Conservation (phyloP, 768 basidiomycete species). For the Leccinellum luteum region DNA sequence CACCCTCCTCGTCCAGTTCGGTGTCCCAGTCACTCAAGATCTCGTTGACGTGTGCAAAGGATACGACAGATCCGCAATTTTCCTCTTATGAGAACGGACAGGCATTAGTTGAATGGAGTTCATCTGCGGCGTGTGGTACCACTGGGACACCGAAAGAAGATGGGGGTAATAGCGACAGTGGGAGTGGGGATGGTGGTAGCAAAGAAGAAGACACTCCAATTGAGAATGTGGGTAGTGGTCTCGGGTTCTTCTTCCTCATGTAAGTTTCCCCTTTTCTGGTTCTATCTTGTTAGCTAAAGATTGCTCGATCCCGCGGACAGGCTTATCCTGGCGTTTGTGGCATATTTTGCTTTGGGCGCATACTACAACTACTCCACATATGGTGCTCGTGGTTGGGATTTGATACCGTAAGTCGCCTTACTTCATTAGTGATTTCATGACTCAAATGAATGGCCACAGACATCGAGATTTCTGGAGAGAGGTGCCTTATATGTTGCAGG, state of each 20-base stretch:
- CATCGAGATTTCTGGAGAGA: slow-evolving; percentile 91
- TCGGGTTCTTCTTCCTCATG: slow-evolving; percentile 91
- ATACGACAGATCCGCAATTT: slow-evolving; percentile 48
- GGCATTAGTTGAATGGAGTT: slow-evolving; percentile 59
- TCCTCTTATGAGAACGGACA: slow-evolving; percentile 57
- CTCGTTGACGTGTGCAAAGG: slow-evolving; percentile 54
- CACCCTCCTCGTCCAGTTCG: slow-evolving; percentile 42
- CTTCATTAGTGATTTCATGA: slow-evolving; percentile 1
- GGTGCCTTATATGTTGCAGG: slow-evolving; percentile 80
- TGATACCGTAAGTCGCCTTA: slow-evolving; percentile 71
- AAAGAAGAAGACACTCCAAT: slow-evolving; percentile 30
- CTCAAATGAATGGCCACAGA: slow-evolving; percentile 35
- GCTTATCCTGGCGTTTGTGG: slow-evolving; percentile 54
- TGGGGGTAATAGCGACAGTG: slow-evolving; percentile 19
- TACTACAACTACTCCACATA: slow-evolving; percentile 90
- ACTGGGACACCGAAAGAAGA: slow-evolving; percentile 24
- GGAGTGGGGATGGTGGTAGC: slow-evolving; percentile 8
- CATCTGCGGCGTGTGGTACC: slow-evolving; percentile 55
- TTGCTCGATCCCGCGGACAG: slow-evolving; percentile 40
- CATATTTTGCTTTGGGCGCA: slow-evolving; percentile 76
- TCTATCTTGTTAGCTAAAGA: slow-evolving; percentile 3
- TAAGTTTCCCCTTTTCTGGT: slow-evolving; percentile 37
- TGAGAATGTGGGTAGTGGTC: slow-evolving; percentile 59
- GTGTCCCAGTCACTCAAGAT: slow-evolving; percentile 58
- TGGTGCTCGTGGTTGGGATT: slow-evolving; percentile 77